These are phyloP conservation scores for Jasminum sambac DNA, from an alignment of 257 asterid species.

Conservation along the genomic window DNA sequence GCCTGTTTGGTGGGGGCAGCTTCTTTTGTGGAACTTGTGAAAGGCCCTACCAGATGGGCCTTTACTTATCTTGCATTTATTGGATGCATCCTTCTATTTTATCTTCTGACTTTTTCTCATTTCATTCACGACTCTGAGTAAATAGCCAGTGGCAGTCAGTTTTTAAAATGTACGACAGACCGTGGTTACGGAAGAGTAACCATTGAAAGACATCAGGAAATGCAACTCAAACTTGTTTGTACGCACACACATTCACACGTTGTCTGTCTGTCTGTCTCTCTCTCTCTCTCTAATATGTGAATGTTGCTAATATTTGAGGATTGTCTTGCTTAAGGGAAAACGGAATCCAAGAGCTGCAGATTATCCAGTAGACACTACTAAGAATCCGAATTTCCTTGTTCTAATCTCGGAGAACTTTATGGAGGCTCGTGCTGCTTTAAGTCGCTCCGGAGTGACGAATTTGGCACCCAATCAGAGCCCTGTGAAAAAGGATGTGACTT, in stretches of 20 bases:
- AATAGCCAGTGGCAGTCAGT: not conserved
- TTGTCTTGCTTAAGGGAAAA: conserved; percentile 63
- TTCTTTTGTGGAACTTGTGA: too few relatives aligned
- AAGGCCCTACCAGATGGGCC: too few relatives aligned
- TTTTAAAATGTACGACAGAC: not conserved
- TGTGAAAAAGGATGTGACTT: conserved; percentile 65
- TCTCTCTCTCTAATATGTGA: conserved; percentile 16
- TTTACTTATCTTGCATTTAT: not conserved
- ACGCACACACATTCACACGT: too few relatives aligned
- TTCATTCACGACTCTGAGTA: not conserved
- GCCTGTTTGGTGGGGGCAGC: not conserved
- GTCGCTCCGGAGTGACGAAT: conserved; percentile 60
- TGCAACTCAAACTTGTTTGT: not conserved
- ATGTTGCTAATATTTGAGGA: conserved; percentile 22
- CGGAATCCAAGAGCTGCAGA: conserved; percentile 65
- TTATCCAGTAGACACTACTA: conserved; percentile 57
- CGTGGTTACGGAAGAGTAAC: not conserved
- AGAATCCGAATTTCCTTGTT: conserved; percentile 85
- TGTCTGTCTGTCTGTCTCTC: too few relatives aligned
- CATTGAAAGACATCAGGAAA: not conserved
- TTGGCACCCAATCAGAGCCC: conserved; percentile 63
- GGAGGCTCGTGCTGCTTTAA: conserved; percentile 75
- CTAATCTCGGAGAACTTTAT: conserved; percentile 77
- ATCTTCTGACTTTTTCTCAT: not conserved
- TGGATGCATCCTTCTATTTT: not conserved